Percentiles rank a stretch among this genome's conserved stretches.
Conservation (phyloP, 441 rosid genomes). For the Erodium texanum region DNA sequence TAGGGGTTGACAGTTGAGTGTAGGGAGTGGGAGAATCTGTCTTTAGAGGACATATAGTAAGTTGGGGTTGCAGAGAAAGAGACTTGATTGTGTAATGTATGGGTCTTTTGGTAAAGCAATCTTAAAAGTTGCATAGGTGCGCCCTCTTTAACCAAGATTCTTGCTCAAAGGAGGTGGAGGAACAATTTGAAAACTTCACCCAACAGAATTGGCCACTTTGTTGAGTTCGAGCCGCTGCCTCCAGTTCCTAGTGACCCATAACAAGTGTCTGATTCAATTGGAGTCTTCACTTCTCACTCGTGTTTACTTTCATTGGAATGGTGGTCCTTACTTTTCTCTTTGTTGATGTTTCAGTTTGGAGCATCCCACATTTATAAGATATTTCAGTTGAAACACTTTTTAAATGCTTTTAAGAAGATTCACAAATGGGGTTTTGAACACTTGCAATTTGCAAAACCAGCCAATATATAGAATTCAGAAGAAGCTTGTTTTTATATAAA, state of each 20-base stretch:
- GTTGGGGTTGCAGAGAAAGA: background rate
- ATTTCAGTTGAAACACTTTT: too few relatives aligned
- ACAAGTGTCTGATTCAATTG: background rate
- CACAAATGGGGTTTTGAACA: too few relatives aligned
- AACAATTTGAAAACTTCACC: background rate
- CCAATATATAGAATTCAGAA: too few relatives aligned
- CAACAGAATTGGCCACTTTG: background rate
- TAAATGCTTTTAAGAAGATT: too few relatives aligned
- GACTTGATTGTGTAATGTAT: background rate
- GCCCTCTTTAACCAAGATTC: background rate
- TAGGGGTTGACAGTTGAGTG: background rate
- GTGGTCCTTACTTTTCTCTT: too few relatives aligned
- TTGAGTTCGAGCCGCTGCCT: background rate
- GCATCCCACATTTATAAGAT: too few relatives aligned
- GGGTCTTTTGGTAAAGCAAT: background rate
- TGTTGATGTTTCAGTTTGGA: too few relatives aligned
- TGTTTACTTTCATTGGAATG: too few relatives aligned
- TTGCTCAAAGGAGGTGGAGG: background rate
- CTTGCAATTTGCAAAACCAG: too few relatives aligned
- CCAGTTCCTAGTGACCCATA: background rate
- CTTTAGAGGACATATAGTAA: background rate
- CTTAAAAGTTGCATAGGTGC: background rate
- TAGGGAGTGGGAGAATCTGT: constrained; percentile 4
- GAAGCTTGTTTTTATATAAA: background rate
- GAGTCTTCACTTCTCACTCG: too few relatives aligned